A percentile compares a stretch with the other conserved stretches of the same genome.
These are phyloP conservation scores for Fusarium secorum DNA, from an alignment of 2,329 filamentous ascomycete genomes.

Conservation along the genomic window DNA sequence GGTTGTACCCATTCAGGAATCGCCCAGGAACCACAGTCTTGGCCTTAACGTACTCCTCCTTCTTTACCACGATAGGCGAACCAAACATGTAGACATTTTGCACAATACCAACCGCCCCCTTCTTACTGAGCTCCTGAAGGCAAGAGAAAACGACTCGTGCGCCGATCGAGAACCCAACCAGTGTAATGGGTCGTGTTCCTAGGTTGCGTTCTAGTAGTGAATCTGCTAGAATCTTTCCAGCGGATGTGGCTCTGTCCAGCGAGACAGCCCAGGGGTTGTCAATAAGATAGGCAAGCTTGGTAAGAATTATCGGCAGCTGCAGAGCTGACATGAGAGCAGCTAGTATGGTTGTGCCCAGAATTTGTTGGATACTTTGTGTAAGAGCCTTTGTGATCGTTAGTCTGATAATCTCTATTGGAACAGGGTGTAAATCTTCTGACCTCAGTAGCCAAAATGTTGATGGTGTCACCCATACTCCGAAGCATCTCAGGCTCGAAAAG, in stretches of 20 bases:
- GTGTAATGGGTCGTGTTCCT: constrained; percentile 87
- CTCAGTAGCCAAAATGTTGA: constrained; percentile 97
- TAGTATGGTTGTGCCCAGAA: constrained; percentile 88
- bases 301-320: constrained; percentile 88
- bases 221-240: constrained; percentile 92
- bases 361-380: constrained; percentile 94
- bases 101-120: constrained; percentile 84
- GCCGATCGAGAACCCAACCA: constrained; percentile 94
- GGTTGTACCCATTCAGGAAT: constrained; percentile 93
- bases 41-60: constrained; percentile 84
- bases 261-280: constrained; percentile 99
- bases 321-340: constrained; percentile 90
- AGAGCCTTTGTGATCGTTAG: constrained; percentile 68
- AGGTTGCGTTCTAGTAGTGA: constrained; percentile 91
- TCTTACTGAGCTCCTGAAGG: constrained; percentile 82
- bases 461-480: constrained; percentile 96
- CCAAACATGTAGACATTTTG: constrained; percentile 98
- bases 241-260: constrained; percentile 84
- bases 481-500: constrained; percentile 99
- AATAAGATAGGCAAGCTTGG: constrained; percentile 94
- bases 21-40: constrained; percentile 88
- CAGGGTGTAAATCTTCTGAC: constrained; percentile 57
- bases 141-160: constrained; percentile 93
- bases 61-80: constrained; percentile 88
- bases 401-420: not conserved